phyloP scores from a whole-genome alignment of 2,329 filamentous ascomycete genomes.

The Zalaria obscura region DNA sequence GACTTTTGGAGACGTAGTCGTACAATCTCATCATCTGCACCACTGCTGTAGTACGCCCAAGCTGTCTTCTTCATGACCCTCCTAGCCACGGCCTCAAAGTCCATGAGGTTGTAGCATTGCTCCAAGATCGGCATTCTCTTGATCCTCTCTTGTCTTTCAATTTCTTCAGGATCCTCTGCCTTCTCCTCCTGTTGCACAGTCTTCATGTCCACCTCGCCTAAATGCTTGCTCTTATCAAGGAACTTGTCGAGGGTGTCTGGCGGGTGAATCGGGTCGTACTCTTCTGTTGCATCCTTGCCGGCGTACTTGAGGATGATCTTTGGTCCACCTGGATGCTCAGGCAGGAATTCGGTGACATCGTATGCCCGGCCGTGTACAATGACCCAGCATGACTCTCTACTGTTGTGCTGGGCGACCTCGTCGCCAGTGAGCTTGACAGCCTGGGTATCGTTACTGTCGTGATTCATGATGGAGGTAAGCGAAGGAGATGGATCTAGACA shows the following conservation, averaged over 20 bases:
- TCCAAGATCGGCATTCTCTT: conserved; percentile 67
- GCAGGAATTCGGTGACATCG: conserved; percentile 79
- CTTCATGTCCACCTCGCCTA: conserved; percentile 78
- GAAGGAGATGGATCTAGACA: neutral
- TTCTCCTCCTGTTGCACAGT: conserved; percentile 58
- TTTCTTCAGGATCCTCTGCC: conserved; percentile 56
- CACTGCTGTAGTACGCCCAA: conserved; percentile 96
- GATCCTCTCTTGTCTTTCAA: conserved; percentile 48
- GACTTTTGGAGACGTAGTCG: conserved; percentile 11
- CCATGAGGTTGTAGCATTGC: conserved; percentile 85
- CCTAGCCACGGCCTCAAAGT: conserved; percentile 89
- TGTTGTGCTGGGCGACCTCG: conserved; percentile 61
- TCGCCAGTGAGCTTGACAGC: conserved; percentile 31
- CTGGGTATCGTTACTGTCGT: conserved; percentile 25
- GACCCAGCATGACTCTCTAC: conserved; percentile 77
- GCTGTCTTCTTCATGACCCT: conserved; percentile 89
- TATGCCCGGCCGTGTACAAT: conserved; percentile 73
- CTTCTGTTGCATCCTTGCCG: conserved; percentile 84
- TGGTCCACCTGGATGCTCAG: conserved; percentile 75
- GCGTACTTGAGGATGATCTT: conserved; percentile 97
- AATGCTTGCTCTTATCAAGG: conserved; percentile 70
- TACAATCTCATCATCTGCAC: conserved; percentile 79
- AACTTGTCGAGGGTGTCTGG: conserved; percentile 76
- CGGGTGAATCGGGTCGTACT: conserved; percentile 80
- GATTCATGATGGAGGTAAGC: conserved; percentile 23